A percentile compares a stretch with the other conserved stretches of the same genome.
These are phyloP conservation scores for Sordariomycetes sp. DNA, from an alignment of 2,329 filamentous ascomycete genomes.

Conservation along the genomic window DNA sequence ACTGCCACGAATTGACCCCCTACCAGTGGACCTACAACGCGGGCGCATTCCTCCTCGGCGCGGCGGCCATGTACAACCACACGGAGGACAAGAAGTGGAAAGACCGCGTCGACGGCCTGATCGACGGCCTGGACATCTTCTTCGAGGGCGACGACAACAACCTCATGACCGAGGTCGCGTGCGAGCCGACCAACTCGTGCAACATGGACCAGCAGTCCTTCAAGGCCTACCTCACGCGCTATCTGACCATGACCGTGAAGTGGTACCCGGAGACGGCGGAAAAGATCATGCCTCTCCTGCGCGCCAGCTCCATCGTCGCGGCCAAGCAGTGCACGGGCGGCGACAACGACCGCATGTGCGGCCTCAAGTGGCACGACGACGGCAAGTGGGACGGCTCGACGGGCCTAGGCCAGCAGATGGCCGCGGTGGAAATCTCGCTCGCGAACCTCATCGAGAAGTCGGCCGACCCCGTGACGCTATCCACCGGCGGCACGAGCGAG, in stretches of 20 bases:
- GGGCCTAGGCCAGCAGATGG: constrained; percentile 63
- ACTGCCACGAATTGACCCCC: constrained; percentile 46
- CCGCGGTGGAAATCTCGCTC: constrained; percentile 54
- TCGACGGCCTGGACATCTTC: constrained; percentile 42
- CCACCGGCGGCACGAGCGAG: constrained; percentile 46
- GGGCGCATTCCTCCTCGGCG: constrained; percentile 54
- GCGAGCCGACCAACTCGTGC: constrained; percentile 50
- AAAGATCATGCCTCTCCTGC: constrained; percentile 40
- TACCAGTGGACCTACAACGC: constrained; percentile 63
- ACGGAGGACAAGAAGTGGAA: constrained; percentile 42
- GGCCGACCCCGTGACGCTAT: constrained; percentile 29
- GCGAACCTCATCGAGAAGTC: constrained; percentile 43
- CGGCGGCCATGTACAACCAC: constrained; percentile 60
- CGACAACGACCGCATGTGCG: constrained; percentile 45
- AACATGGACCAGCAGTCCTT: constrained; percentile 53
- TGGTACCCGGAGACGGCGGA: constrained; percentile 50
- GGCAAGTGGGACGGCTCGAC: constrained; percentile 44
- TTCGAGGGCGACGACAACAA: constrained; percentile 39
- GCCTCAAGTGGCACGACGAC: constrained; percentile 46
- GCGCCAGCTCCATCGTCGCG: constrained; percentile 45
- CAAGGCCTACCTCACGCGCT: constrained; percentile 52
- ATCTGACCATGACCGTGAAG: constrained; percentile 51
- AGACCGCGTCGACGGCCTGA: constrained; percentile 42
- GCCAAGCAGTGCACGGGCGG: constrained; percentile 48
- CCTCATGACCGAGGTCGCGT: constrained; percentile 56